These are phyloP conservation scores for Tremella mesenterica DNA, from an alignment of 768 basidiomycete species.

Conservation along the genomic window DNA sequence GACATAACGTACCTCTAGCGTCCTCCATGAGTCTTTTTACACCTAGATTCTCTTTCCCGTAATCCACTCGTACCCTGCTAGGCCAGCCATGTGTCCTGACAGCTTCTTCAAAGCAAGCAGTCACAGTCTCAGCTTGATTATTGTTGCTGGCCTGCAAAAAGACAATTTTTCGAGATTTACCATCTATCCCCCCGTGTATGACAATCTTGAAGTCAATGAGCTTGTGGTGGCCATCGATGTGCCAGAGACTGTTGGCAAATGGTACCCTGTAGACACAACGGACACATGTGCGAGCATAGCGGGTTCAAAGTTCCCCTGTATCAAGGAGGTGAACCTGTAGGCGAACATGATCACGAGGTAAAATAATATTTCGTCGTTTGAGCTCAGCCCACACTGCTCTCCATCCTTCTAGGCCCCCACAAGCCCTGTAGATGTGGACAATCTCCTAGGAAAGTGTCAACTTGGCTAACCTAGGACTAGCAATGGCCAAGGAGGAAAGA, in stretches of 20 bases:
- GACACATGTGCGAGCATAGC: background rate
- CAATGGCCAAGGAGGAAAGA: too few relatives aligned
- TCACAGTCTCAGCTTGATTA: conserved; percentile 46
- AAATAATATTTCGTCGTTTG: background rate
- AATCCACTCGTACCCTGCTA: conserved; percentile 7
- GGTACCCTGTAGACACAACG: conserved; percentile 39
- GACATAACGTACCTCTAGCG: conserved; percentile 2
- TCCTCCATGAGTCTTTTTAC: conserved; percentile 1
- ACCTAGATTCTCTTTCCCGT: conserved; percentile 8
- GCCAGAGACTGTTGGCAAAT: too few relatives aligned
- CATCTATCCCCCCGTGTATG: conserved; percentile 49
- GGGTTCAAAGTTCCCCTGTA: background rate
- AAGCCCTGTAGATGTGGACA: background rate
- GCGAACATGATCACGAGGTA: background rate
- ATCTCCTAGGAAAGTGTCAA: too few relatives aligned
- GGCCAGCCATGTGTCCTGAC: conserved; percentile 8
- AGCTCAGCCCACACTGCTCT: background rate
- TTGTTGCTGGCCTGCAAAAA: conserved; percentile 46
- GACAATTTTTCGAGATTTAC: conserved; percentile 45
- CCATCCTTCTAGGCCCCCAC: background rate
- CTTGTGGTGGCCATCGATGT: too few relatives aligned
- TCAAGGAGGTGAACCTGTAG: too few relatives aligned
- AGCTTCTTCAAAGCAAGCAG: conserved; percentile 28
- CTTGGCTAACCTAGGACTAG: too few relatives aligned
- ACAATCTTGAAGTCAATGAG: too few relatives aligned